Conservation (phyloP, 129 eudicot species). For the Silybum marianum region DNA sequence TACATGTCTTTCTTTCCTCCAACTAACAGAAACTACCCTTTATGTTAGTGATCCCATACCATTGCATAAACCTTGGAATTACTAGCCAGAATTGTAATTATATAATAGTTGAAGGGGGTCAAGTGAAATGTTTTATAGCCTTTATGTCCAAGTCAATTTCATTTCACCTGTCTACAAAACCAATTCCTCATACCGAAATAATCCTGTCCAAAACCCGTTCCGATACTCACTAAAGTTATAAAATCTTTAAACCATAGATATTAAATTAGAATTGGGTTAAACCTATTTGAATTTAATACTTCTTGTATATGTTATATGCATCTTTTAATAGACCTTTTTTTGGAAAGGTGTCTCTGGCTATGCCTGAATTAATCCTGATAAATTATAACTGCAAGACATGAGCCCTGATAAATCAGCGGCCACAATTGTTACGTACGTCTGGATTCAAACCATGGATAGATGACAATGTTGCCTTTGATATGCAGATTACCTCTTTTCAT, state of each 20-base stretch:
- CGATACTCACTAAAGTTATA: background rate
- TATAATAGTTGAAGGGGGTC: slow-evolving; percentile 26
- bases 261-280: background rate
- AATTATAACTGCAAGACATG: no score
- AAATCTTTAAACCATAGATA: no score
- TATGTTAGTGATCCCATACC: slow-evolving; percentile 2
- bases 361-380: no score
- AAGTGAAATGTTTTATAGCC: background rate
- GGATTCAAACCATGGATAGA: no score
- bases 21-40: background rate
- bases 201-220: no score
- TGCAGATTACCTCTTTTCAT: background rate
- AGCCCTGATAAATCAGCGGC: no score
- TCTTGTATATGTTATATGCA: background rate
- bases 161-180: background rate
- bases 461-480: background rate
- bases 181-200: background rate
- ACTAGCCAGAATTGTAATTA: background rate
- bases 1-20: background rate
- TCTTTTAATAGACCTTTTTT: background rate
- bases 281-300: no score
- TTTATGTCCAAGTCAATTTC: background rate
- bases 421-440: no score
- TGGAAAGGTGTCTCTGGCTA: no score
- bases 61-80: background rate